A percentile compares a stretch with the other conserved stretches of the same genome.
These are phyloP conservation scores for Melastoma candidum DNA, from an alignment of 441 rosid species.

Conservation along the genomic window DNA sequence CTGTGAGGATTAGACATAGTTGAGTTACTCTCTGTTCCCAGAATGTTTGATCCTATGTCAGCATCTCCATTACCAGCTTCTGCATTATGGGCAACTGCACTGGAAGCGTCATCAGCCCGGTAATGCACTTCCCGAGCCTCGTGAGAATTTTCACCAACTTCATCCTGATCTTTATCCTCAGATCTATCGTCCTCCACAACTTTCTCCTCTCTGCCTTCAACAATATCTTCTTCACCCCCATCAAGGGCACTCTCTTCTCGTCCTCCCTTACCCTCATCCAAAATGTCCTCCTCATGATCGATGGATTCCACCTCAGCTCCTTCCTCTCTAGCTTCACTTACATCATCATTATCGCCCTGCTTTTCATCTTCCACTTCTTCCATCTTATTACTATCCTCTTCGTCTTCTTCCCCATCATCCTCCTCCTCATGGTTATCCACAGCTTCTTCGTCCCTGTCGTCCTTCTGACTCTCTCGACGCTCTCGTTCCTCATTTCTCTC, in stretches of 20 bases:
- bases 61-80: constrained; percentile 28
- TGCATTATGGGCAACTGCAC: constrained; percentile 78
- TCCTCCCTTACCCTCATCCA: too few relatives aligned
- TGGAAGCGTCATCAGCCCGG: constrained; percentile 91
- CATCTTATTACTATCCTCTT: constrained; percentile 23
- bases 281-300: constrained; percentile 22
- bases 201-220: constrained; percentile 26
- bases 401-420: constrained; percentile 11
- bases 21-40: constrained; percentile 19
- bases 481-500: too few relatives aligned
- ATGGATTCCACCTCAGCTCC: constrained; percentile 34
- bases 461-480: too few relatives aligned
- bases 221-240: constrained; percentile 34
- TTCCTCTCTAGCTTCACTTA: constrained; percentile 32
- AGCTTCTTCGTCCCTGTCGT: too few relatives aligned
- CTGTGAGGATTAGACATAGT: constrained; percentile 15
- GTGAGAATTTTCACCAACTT: constrained; percentile 23
- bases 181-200: constrained; percentile 19
- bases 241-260: constrained; percentile 52
- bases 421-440: background rate
- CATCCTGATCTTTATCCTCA: constrained; percentile 30
- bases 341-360: constrained; percentile 36
- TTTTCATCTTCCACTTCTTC: constrained; percentile 19
- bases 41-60: constrained; percentile 18
- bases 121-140: constrained; percentile 86